Percentiles rank a stretch among this genome's conserved stretches.
These are phyloP conservation scores for Geotrichum citri-aurantii DNA, from an alignment of 1,139 yeast species.

Conservation along the genomic window DNA sequence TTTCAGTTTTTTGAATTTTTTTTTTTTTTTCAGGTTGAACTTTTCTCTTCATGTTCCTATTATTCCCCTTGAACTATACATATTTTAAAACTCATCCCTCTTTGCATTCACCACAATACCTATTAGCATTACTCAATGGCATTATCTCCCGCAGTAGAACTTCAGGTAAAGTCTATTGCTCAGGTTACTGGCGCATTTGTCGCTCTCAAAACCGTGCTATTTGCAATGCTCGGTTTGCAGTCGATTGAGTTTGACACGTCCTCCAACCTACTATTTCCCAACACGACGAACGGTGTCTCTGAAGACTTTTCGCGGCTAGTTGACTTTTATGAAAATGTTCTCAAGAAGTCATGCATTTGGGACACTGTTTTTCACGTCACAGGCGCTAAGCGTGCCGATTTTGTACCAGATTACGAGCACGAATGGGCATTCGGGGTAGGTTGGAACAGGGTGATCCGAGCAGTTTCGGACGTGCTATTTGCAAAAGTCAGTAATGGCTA, in stretches of 20 bases:
- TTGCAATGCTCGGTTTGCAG: constrained; percentile 38
- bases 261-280: constrained; percentile 33
- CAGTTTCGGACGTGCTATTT: constrained; percentile 15
- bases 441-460: constrained; percentile 57
- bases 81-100: too few relatives aligned
- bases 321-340: constrained; percentile 17
- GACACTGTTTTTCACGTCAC: constrained; percentile 75
- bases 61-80: neutral
- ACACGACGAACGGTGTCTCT: neutral
- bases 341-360: constrained; percentile 64
- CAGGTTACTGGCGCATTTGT: constrained; percentile 28
- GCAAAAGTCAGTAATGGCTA: constrained; percentile 20
- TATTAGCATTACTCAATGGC: neutral
- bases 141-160: neutral
- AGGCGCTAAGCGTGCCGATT: constrained; percentile 44
- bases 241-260: constrained; percentile 50
- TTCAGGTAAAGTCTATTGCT: constrained; percentile 1
- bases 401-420: constrained; percentile 57
- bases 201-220: constrained; percentile 38
- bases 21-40: neutral
- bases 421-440: constrained; percentile 83
- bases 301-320: constrained; percentile 10
- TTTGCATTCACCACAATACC: neutral
- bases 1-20: neutral
- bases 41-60: neutral